A percentile compares a stretch with the other conserved stretches of the same genome.
Evolutionary conservation across 2,329 filamentous ascomycete species (phyloP).

Genomic region (Mollisiaceae sp.): DNA sequence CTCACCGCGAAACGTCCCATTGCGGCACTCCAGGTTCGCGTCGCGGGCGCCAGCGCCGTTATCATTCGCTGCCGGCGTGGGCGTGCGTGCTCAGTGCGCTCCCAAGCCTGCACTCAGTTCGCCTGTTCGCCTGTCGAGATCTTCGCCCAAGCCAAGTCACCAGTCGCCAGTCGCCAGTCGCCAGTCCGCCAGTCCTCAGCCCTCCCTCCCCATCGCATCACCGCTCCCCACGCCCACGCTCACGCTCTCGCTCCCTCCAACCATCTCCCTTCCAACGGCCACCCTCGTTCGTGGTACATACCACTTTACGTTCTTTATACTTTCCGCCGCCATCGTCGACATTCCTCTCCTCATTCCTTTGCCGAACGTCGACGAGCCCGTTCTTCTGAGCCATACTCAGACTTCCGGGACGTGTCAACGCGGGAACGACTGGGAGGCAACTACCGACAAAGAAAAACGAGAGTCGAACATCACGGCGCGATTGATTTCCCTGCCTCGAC

Average conservation of each 20-base stretch:
- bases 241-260: neutral
- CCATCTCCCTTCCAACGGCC: neutral
- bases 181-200: neutral
- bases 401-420: neutral
- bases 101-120: neutral
- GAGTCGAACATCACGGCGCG: constrained; percentile 14
- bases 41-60: neutral
- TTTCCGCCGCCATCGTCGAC: neutral
- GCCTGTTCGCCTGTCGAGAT: constrained; percentile 7
- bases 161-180: neutral
- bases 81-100: no score
- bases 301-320: constrained; percentile 7
- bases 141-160: neutral
- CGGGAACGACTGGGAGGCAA: constrained; percentile 6
- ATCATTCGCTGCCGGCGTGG: neutral
- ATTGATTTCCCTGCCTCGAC: constrained; percentile 13
- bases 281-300: constrained; percentile 2
- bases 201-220: neutral
- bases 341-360: neutral
- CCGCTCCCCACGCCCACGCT: constrained; percentile 9
- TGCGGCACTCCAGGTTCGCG: neutral
- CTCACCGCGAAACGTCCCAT: neutral
- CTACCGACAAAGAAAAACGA: neutral
- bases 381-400: neutral
- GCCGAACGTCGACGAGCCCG: neutral